Percentiles rank a stretch among this genome's conserved stretches.
Evolutionary conservation across 805 yeast species (phyloP).

Genomic region (Candida peoriensis): DNA sequence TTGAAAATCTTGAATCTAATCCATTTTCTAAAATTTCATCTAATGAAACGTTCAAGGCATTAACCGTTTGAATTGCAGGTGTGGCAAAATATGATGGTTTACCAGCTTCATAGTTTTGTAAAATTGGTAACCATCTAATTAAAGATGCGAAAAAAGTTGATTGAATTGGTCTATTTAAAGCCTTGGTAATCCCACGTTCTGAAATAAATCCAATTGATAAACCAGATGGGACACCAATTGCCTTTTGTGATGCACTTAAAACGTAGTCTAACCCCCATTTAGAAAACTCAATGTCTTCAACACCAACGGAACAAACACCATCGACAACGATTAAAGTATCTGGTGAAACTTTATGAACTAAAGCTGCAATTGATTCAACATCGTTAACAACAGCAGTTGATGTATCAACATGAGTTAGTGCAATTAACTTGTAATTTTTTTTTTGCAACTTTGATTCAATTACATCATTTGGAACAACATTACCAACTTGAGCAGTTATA

Average conservation of each 20-base stretch:
- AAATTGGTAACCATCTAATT: conserved; percentile 82
- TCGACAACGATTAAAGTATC: conserved; percentile 82
- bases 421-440: conserved; percentile 59
- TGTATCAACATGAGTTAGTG: conserved; percentile 94
- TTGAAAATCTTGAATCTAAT: conserved; percentile 55
- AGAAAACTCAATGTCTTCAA: conserved; percentile 80
- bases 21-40: conserved; percentile 56
- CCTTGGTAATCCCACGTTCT: conserved; percentile 64
- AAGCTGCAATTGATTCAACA: conserved; percentile 53
- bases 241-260: conserved; percentile 92
- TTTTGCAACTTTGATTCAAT: conserved; percentile 51
- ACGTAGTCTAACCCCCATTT: conserved; percentile 87
- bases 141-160: conserved; percentile 58
- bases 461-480: conserved; percentile 49
- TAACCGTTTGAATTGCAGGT: conserved; percentile 85
- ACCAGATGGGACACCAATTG: conserved; percentile 93
- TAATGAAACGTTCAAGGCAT: conserved; percentile 74
- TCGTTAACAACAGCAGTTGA: conserved; percentile 89
- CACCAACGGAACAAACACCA: conserved; percentile 93
- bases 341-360: conserved; percentile 66
- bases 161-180: conserved; percentile 43
- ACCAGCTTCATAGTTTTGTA: conserved; percentile 81
- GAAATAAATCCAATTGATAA: conserved; percentile 73
- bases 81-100: conserved; percentile 90
- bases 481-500: conserved; percentile 70